Evolutionary conservation across 140 eudicot species (phyloP).

Genomic region (Cichorium intybus): DNA sequence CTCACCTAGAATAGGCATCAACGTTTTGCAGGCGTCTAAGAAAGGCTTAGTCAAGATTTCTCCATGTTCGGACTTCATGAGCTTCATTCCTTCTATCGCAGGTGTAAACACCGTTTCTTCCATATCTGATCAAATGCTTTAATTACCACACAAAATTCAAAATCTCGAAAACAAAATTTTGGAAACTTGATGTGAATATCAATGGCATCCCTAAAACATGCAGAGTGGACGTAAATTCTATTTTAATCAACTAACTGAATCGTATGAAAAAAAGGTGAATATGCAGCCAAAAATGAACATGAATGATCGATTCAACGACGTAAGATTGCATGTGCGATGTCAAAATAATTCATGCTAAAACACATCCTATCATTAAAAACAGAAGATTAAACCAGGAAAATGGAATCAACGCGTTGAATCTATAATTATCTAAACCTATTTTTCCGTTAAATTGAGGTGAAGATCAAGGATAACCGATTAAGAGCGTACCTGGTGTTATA

Average conservation of each 20-base stretch:
- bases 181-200: not conserved
- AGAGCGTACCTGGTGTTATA: constrained; percentile 22
- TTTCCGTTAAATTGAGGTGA: constrained; percentile 5
- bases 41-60: constrained; percentile 72
- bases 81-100: constrained; percentile 65
- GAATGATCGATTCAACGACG: not conserved
- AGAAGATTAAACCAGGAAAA: not conserved
- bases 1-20: constrained; percentile 76
- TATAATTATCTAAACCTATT: constrained; percentile 1
- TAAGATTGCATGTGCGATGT: constrained; percentile 2
- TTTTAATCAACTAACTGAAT: not conserved
- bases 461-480: constrained; percentile 14
- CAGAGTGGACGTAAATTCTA: not conserved
- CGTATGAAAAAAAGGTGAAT: not conserved
- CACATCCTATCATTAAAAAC: not conserved
- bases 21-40: constrained; percentile 76
- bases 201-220: constrained; percentile 5
- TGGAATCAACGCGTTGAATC: constrained; percentile 1
- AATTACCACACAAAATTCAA: not conserved
- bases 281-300: constrained; percentile 2
- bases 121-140: constrained; percentile 35
- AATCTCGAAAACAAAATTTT: not conserved
- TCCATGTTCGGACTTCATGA: constrained; percentile 71
- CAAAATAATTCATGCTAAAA: constrained; percentile 1
- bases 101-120: constrained; percentile 61